phyloP scores from a whole-genome alignment of 108 stramenopile species.

The Fragilaria radians region DNA sequence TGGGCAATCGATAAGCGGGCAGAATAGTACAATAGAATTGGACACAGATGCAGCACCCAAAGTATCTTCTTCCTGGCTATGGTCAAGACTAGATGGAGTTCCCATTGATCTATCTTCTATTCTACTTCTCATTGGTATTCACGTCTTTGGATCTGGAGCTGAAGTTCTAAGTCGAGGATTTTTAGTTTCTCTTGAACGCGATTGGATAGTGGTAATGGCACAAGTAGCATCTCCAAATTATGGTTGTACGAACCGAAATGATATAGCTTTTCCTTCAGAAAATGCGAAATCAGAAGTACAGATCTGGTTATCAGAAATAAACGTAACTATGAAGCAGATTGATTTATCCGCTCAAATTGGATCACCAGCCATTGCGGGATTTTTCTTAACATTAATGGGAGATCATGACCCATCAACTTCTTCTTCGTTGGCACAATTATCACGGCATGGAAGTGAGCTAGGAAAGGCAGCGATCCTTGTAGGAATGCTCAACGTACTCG shows the following conservation, averaged over 20 bases:
- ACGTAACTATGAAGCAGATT: constrained; percentile 58
- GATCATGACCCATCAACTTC: constrained; percentile 17
- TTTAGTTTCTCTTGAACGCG: constrained; percentile 50
- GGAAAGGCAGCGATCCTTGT: constrained; percentile 32
- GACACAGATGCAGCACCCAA: background rate
- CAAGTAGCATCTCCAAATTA: constrained; percentile 1
- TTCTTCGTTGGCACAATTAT: too few relatives aligned
- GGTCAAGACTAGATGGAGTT: background rate
- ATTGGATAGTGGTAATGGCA: constrained; percentile 66
- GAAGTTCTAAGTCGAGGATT: constrained; percentile 35
- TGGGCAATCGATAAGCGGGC: background rate
- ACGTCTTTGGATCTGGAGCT: constrained; percentile 47
- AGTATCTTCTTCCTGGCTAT: constrained; percentile 1
- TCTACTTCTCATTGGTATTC: constrained; percentile 32
- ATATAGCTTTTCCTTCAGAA: too few relatives aligned
- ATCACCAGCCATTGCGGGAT: constrained; percentile 42
- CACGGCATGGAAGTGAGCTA: constrained; percentile 20
- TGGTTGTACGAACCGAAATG: too few relatives aligned
- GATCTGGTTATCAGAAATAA: constrained; percentile 46
- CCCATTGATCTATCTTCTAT: constrained; percentile 8
- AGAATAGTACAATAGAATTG: background rate
- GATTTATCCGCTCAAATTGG: constrained; percentile 48
- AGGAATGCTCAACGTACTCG: constrained; percentile 32
- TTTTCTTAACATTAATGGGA: constrained; percentile 14
- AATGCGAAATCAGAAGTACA: constrained; percentile 14